A percentile compares a stretch with the other conserved stretches of the same genome.
These are phyloP conservation scores for Hyaloperonospora arabidopsidis DNA, from an alignment of 352 stramenopile genomes.

Conservation along the genomic window DNA sequence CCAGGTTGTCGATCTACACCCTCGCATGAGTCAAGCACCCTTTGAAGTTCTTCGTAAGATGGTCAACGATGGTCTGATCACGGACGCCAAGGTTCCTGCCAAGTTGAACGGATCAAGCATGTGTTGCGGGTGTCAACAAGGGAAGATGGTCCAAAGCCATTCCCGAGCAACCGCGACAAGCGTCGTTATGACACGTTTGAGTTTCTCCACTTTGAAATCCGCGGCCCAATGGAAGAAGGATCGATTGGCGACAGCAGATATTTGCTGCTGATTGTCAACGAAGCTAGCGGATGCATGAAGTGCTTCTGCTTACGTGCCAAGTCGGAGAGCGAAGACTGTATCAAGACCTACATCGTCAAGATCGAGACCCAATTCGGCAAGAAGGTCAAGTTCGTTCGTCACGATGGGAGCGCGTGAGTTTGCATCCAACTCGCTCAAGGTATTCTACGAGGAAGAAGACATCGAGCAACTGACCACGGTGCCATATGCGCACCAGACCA, in stretches of 20 bases:
- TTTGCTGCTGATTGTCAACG: neutral
- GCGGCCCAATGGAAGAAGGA: neutral
- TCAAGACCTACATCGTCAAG: neutral
- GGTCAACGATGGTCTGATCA: neutral
- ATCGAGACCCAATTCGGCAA: neutral
- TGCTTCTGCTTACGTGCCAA: neutral
- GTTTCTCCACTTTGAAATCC: neutral
- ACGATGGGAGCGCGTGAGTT: too few species aligned
- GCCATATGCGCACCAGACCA: neutral
- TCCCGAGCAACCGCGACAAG: neutral
- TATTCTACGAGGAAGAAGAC: too few species aligned
- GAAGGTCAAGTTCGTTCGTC: neutral
- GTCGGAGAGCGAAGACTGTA: slow-evolving; percentile 1
- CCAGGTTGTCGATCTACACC: neutral
- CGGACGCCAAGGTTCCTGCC: neutral
- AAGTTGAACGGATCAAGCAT: neutral
- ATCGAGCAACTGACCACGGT: neutral
- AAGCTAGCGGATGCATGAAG: neutral
- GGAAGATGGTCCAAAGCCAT: neutral
- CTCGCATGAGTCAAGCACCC: neutral
- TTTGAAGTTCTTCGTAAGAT: too few species aligned
- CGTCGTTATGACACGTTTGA: neutral
- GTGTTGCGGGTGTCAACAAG: neutral
- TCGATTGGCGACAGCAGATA: neutral
- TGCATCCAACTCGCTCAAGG: too few species aligned